These are phyloP conservation scores for Candida tetrigidarum DNA, from an alignment of 1,139 yeast genomes.

Conservation along the genomic window DNA sequence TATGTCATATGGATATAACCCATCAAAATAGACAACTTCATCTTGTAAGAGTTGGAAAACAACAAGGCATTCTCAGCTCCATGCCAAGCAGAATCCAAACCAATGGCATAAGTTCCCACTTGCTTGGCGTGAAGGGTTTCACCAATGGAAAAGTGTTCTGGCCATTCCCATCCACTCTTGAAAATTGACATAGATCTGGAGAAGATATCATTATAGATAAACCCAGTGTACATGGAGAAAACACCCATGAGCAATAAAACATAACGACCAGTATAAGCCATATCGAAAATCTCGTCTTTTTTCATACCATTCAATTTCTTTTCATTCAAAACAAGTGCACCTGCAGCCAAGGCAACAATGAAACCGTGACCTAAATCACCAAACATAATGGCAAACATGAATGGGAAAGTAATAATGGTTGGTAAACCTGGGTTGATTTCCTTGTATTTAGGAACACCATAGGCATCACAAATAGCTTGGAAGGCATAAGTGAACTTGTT, in stretches of 20 bases:
- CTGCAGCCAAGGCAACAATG: constrained; percentile 63
- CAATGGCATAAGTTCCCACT: constrained; percentile 66
- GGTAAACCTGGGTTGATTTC: constrained; percentile 85
- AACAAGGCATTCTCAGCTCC: constrained; percentile 77
- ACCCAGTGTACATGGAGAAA: constrained; percentile 80
- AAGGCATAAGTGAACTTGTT: constrained; percentile 79
- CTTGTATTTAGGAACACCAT: constrained; percentile 76
- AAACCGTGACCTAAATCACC: constrained; percentile 88
- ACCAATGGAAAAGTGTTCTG: constrained; percentile 58
- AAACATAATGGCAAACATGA: constrained; percentile 88
- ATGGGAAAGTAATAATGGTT: constrained; percentile 80
- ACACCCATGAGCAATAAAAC: constrained; percentile 74
- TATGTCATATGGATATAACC: constrained; percentile 82
- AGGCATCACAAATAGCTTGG: constrained; percentile 79
- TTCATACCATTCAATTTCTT: constrained; percentile 60
- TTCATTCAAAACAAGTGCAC: constrained; percentile 62
- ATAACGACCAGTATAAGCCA: constrained; percentile 81
- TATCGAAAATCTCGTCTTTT: constrained; percentile 79
- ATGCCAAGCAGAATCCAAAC: constrained; percentile 82
- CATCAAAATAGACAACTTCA: constrained; percentile 81
- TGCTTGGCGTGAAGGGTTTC: constrained; percentile 58
- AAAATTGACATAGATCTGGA: constrained; percentile 78
- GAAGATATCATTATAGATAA: constrained; percentile 75
- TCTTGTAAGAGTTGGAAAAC: constrained; percentile 78
- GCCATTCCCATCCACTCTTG: constrained; percentile 80